phyloP scores from a whole-genome alignment of 1,284 basidiomycete species.

The Caloboletus firmus region DNA sequence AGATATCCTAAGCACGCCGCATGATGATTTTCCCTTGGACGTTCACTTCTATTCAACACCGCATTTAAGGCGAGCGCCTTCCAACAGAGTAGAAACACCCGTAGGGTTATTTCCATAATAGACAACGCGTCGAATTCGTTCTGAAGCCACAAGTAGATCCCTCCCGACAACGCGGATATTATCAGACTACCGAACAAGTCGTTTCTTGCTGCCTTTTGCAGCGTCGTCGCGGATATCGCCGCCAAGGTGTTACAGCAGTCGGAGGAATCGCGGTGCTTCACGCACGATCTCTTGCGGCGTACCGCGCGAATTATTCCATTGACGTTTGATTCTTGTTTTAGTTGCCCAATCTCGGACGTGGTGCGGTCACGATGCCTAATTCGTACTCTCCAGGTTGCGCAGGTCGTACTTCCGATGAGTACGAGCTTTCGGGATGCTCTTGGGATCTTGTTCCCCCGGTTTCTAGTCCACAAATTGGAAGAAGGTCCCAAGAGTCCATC shows the following conservation, averaged over 20 bases:
- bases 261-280: constrained; percentile 46
- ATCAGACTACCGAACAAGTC: constrained; percentile 40
- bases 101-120: constrained; percentile 20
- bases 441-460: constrained; percentile 31
- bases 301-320: constrained; percentile 40
- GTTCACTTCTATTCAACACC: constrained; percentile 32
- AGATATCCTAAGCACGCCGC: constrained; percentile 40
- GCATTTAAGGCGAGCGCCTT: constrained; percentile 18
- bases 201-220: constrained; percentile 47
- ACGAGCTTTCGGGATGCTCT: constrained; percentile 27
- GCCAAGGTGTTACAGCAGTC: constrained; percentile 42
- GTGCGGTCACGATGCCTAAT: constrained; percentile 43
- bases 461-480: constrained; percentile 36
- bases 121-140: neutral
- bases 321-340: constrained; percentile 49
- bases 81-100: constrained; percentile 27
- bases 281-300: constrained; percentile 46
- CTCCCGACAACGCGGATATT: constrained; percentile 31
- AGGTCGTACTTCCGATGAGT: constrained; percentile 20
- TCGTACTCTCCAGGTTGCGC: constrained; percentile 38
- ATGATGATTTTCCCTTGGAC: constrained; percentile 36
- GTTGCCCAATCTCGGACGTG: constrained; percentile 37
- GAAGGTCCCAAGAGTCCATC: constrained; percentile 29
- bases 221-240: constrained; percentile 46
- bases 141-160: constrained; percentile 26